phyloP scores from a whole-genome alignment of 495 filamentous ascomycete species.

The Penicillium silybi region DNA sequence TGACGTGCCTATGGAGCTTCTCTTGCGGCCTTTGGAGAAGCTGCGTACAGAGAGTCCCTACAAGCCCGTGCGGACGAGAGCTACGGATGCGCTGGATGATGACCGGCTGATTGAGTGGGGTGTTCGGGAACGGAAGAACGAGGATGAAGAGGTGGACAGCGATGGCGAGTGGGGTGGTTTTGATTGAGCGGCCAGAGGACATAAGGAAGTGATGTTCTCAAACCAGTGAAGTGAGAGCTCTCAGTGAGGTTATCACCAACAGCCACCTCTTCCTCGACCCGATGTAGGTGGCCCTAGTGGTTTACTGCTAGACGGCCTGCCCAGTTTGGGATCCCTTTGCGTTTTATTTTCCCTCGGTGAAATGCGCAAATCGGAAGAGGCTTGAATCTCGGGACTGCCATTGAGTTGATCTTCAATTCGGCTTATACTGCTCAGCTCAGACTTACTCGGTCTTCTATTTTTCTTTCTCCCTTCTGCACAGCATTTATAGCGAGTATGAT shows the following conservation, averaged over 20 bases:
- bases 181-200: constrained; percentile 28
- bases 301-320: background rate
- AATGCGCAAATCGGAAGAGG: background rate
- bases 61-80: constrained; percentile 69
- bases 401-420: background rate
- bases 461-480: constrained; percentile 12
- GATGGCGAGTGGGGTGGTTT: constrained; percentile 71
- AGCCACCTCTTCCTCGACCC: background rate
- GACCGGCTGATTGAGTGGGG: constrained; percentile 63
- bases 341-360: background rate
- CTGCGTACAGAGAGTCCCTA: constrained; percentile 54
- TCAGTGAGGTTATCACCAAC: background rate
- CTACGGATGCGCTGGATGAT: constrained; percentile 70
- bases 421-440: background rate
- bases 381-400: background rate
- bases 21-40: constrained; percentile 59
- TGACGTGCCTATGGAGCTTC: constrained; percentile 43
- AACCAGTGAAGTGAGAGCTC: background rate
- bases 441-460: background rate
- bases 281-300: background rate
- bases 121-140: constrained; percentile 38
- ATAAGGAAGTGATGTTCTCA: background rate
- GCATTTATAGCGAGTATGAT: constrained; percentile 22
- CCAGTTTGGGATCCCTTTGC: background rate
- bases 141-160: constrained; percentile 43